phyloP scores from a whole-genome alignment of 495 filamentous ascomycete species.

The Xylaria venustula region DNA sequence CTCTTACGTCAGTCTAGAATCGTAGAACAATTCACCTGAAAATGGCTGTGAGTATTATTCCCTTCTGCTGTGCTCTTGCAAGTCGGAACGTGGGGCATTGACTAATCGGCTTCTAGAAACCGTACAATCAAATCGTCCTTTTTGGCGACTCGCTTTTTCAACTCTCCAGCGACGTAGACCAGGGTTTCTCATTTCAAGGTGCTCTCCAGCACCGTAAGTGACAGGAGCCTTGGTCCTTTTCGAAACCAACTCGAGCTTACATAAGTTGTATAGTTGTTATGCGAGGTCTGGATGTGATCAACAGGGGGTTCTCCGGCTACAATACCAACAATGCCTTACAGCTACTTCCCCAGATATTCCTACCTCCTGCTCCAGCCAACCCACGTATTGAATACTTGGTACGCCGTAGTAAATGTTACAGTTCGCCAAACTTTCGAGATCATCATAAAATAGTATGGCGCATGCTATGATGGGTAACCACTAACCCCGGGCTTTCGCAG shows the following conservation, averaged over 20 bases:
- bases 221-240: not conserved
- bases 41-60: conserved; percentile 28
- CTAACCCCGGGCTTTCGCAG: conserved; percentile 39
- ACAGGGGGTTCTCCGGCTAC: conserved; percentile 50
- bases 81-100: no score
- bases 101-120: no score
- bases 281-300: conserved; percentile 48
- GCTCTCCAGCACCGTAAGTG: conserved; percentile 66
- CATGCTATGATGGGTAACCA: not conserved
- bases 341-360: conserved; percentile 40
- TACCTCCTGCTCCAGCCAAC: conserved; percentile 47
- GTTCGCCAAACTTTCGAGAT: no score
- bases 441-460: no score
- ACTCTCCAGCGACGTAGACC: conserved; percentile 50
- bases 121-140: conserved; percentile 66
- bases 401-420: conserved; percentile 20
- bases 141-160: conserved; percentile 84
- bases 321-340: conserved; percentile 48
- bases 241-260: conserved; percentile 17
- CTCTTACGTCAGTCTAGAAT: not conserved
- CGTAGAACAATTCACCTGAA: not conserved
- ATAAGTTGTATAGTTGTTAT: conserved; percentile 33
- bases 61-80: no score
- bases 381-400: conserved; percentile 65
- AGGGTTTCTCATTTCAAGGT: conserved; percentile 69